These are phyloP conservation scores for Wickerhamomyces kurtzmanii DNA, from an alignment of 805 yeast species.

Conservation along the genomic window DNA sequence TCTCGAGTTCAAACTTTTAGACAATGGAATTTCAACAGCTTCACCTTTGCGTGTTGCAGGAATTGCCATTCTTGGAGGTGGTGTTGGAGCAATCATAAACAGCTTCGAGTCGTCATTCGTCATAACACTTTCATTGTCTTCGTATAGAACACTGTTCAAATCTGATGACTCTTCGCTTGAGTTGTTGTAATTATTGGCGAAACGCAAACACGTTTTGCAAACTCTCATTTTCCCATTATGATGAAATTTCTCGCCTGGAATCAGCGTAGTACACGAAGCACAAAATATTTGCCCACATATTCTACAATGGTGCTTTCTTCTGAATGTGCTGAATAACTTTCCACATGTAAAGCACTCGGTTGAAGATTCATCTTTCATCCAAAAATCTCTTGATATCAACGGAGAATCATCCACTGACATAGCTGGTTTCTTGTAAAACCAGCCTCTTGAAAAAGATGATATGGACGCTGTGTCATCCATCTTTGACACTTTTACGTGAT, in stretches of 20 bases:
- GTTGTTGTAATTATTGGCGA: conserved; percentile 59
- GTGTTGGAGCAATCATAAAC: conserved; percentile 34
- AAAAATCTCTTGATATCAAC: conserved; percentile 58
- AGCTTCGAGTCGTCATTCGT: conserved; percentile 23
- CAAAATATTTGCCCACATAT: conserved; percentile 96
- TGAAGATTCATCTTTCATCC: conserved; percentile 95
- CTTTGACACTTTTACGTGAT: too few relatives aligned
- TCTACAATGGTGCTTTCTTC: conserved; percentile 91
- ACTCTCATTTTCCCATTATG: conserved; percentile 64
- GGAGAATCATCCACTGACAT: too few relatives aligned
- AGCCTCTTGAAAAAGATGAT: too few relatives aligned
- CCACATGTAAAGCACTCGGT: conserved; percentile 82
- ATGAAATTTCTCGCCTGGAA: conserved; percentile 57
- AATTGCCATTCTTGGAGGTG: conserved; percentile 68
- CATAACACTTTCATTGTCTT: conserved; percentile 22
- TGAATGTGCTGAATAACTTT: conserved; percentile 68
- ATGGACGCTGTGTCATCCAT: too few relatives aligned
- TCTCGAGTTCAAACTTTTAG: conserved; percentile 16
- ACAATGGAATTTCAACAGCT: conserved; percentile 57
- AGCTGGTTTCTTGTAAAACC: too few relatives aligned
- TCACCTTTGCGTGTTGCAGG: conserved; percentile 78
- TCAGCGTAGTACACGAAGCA: conserved; percentile 64
- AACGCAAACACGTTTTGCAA: conserved; percentile 60
- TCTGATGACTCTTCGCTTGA: conserved; percentile 56
- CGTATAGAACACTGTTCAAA: conserved; percentile 20